phyloP scores from a whole-genome alignment of 2,329 filamentous ascomycete genomes.

The Sarocladium oryzae region DNA sequence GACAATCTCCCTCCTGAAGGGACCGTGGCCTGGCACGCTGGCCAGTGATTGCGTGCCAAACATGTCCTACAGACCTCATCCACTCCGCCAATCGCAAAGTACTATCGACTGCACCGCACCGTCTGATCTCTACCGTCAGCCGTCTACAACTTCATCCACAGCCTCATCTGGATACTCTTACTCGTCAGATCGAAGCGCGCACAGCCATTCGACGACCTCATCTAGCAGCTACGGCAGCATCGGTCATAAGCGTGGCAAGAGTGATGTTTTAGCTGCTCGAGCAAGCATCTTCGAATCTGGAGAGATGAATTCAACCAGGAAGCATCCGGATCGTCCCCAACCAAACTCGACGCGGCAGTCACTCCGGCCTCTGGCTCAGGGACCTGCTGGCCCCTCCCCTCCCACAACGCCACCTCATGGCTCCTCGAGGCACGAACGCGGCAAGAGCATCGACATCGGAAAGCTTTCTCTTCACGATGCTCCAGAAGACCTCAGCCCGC shows the following conservation, averaged over 20 bases:
- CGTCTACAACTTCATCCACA: conserved; percentile 65
- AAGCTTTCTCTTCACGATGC: conserved; percentile 44
- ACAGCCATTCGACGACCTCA: conserved; percentile 64
- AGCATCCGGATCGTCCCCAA: conserved; percentile 48
- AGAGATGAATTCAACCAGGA: conserved; percentile 30
- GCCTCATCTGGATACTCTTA: conserved; percentile 63
- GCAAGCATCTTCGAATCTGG: conserved; percentile 41
- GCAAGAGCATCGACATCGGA: conserved; percentile 58
- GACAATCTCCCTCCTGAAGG: background rate
- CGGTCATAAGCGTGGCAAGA: conserved; percentile 65
- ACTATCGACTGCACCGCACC: conserved; percentile 33
- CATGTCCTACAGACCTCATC: conserved; percentile 53
- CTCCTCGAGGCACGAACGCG: conserved; percentile 38
- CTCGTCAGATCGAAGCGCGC: conserved; percentile 48
- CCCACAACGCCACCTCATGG: conserved; percentile 22
- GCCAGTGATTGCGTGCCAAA: conserved; percentile 15
- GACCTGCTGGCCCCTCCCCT: conserved; percentile 42
- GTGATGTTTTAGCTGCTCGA: conserved; percentile 54
- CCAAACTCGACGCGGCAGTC: conserved; percentile 71
- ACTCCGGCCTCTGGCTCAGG: conserved; percentile 65
- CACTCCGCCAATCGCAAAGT: conserved; percentile 51
- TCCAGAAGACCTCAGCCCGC: conserved; percentile 27
- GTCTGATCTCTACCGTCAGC: conserved; percentile 48
- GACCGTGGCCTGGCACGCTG: conserved; percentile 5
- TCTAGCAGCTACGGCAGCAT: conserved; percentile 46